These are phyloP conservation scores for Pseudogymnoascus sp. DNA, from an alignment of 2,329 filamentous ascomycete species.

Conservation along the genomic window DNA sequence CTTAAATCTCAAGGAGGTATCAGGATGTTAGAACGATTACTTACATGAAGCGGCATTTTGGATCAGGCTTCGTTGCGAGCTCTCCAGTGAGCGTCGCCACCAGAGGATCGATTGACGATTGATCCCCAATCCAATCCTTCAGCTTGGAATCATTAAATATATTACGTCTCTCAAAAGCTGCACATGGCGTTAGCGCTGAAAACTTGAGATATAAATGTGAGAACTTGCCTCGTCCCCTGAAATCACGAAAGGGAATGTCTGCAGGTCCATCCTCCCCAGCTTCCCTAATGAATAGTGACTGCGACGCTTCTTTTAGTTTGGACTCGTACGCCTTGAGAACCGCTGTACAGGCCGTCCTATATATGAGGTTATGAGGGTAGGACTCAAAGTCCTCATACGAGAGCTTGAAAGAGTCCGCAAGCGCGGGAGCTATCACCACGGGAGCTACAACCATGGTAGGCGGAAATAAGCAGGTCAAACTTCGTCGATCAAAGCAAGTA, in stretches of 20 bases:
- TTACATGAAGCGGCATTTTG: constrained; percentile 27
- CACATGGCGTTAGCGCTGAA: background rate
- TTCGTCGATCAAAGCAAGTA: background rate
- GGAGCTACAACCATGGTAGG: background rate
- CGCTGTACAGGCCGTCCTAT: background rate
- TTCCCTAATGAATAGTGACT: constrained; percentile 22
- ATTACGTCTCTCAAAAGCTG: background rate
- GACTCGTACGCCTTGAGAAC: background rate
- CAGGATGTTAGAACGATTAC: background rate
- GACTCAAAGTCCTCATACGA: background rate
- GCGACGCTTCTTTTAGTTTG: background rate
- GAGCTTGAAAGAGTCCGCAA: background rate
- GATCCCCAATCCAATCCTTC: constrained; percentile 10
- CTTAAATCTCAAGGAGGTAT: background rate
- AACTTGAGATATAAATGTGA: background rate
- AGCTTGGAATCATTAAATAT: background rate
- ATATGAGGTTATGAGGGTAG: constrained; percentile 3
- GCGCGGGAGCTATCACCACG: background rate
- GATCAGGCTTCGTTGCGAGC: constrained; percentile 9
- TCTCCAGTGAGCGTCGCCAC: background rate
- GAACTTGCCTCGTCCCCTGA: background rate
- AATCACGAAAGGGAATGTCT: constrained; percentile 27
- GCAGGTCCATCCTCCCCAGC: constrained; percentile 28
- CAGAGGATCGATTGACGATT: background rate
- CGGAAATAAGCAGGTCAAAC: background rate